Evolutionary conservation across 2,329 filamentous ascomycete species (phyloP), one percentile per base, ranked within the genome.

Genomic region (Trichothecium roseum): DNA sequence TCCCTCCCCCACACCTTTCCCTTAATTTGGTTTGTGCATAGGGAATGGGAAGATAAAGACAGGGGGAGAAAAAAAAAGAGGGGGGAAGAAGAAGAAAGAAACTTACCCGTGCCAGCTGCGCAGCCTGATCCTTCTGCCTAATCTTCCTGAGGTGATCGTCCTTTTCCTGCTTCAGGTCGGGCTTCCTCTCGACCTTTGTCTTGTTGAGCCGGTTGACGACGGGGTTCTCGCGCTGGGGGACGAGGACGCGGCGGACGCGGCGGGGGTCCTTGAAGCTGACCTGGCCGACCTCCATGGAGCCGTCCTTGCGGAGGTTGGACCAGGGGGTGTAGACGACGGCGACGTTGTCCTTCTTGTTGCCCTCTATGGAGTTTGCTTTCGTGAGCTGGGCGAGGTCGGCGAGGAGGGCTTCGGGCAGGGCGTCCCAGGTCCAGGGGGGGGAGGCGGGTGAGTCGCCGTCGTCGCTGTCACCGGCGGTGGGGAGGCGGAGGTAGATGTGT

Each of bases 121-220:
- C 64, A 12, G 74, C 72, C 50, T 81, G 74, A 35, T 94, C 86
- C 40, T 66, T 71, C 54, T 77, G 80, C 43, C 86, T 70, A 46
- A 89, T 63, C 59, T 82, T 77, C 47, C 76, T 78, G 40, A 81
- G 60, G 29, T 76, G 73, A 34, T 85, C 82, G 37, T 94, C 87
- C 54, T 81, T 84, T 63, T 95, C 88, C 53, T 81, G 75, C 39
- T 72, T 68, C 10, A 98, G 64, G 53, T 96, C 85, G 1, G 89
- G 87, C 54, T 80, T 85, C 57, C 80, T 84, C 63, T 96, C 89
- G 24, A 84, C 75, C 47, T 82, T 86, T 26, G 91, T 98, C 71
- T 96, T 98, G 67, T 95, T 96, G 45, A 98, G 74, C n/a, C 91
- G 78, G 64, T 98, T 98, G 64, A 98, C 77, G 51, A 95, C 86